A percentile compares a stretch with the other conserved stretches of the same genome.
phyloP scores from a whole-genome alignment of 176 grass and related monocot genomes.

The Urochloa ruziziensis region DNA sequence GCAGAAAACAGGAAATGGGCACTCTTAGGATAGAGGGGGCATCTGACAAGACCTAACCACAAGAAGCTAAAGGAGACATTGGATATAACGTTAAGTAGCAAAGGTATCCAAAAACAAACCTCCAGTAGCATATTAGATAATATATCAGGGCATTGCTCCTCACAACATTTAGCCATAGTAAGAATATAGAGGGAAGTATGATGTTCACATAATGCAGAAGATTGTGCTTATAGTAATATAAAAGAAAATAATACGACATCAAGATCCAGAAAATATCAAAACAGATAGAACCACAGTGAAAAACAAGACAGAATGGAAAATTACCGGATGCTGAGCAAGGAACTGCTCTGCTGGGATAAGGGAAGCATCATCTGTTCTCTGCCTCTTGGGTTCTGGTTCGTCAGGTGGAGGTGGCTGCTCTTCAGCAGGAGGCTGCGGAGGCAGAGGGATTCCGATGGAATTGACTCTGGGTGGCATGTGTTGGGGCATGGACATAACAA shows the following conservation, averaged over 20 bases:
- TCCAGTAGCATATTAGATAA: constrained; percentile 4
- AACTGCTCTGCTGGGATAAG: constrained; percentile 87
- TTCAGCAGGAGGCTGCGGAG: constrained; percentile 78
- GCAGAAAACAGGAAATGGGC: not conserved
- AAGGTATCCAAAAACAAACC: not conserved
- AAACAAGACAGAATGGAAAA: not conserved
- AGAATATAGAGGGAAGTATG: constrained; percentile 9
- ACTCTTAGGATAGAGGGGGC: not conserved
- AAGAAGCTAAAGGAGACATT: not conserved
- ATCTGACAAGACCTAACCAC: not conserved
- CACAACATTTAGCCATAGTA: constrained; percentile 9
- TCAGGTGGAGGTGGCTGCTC: constrained; percentile 84
- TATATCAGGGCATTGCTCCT: not conserved
- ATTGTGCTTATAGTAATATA: not conserved
- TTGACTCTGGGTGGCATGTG: constrained; percentile 61
- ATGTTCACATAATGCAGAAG: not conserved
- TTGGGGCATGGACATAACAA: constrained; percentile 46
- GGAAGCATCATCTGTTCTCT: constrained; percentile 71
- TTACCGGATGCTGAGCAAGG: constrained; percentile 82
- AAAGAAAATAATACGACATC: not conserved
- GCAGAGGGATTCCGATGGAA: constrained; percentile 57
- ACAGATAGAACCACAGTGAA: not conserved
- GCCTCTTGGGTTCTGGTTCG: constrained; percentile 93
- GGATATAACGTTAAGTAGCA: not conserved
- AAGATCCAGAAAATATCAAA: constrained; percentile 29